Base-by-base conservation (phyloP, 495 filamentous ascomycete species). In the Penicillium lagena region DNA sequence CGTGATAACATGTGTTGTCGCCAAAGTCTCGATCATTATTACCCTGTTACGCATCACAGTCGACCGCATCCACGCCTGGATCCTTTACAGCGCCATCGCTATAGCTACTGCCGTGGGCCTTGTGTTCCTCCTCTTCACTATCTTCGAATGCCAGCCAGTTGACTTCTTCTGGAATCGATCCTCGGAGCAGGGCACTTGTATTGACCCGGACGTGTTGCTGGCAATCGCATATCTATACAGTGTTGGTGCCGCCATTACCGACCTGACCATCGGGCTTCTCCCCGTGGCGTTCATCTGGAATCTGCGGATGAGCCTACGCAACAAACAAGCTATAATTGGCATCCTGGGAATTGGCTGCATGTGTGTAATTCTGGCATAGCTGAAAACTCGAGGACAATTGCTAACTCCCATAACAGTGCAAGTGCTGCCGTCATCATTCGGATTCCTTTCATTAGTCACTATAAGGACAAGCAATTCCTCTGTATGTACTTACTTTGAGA, bases 181-280 rank as follows among this genome's bases (percentile, higher is more conserved):
- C 0, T 40, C 45, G 5, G 35, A 47, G 0, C 8, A 46, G 1
- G 68, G 68, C 2, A 49, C 41, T 7, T 71, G 68, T 35, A 38
- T 70, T 40, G 17, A 50, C 13, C 42, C 49, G 2, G 7, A 58
- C 9, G 22, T 45, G 8, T 48, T 59, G 10, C 45, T 60, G 9
- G 54, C 38, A 2, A 57, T 70, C 41, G 66, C 60, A 2, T 63
- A 68, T 27, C 42, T 64, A 15, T 68, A 72, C 42, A 70, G 67
- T 41, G 56, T 54, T 1, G 55, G 56, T 8, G 56, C 66, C 1
- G 59, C 59, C 9, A 15, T 64, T 0, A 62, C 55, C 10, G 68
- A 72, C 43, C 58, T 70, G 29, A 60, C 58, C 0, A 66, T 71
- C 12, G 68, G 66, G 4, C 44, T 62, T 4, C 46, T 69, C 10